A percentile compares a stretch with the other conserved stretches of the same genome.
phyloP scores from a whole-genome alignment of 2,329 filamentous ascomycete species.

The Aspergillus pseudonomiae region DNA sequence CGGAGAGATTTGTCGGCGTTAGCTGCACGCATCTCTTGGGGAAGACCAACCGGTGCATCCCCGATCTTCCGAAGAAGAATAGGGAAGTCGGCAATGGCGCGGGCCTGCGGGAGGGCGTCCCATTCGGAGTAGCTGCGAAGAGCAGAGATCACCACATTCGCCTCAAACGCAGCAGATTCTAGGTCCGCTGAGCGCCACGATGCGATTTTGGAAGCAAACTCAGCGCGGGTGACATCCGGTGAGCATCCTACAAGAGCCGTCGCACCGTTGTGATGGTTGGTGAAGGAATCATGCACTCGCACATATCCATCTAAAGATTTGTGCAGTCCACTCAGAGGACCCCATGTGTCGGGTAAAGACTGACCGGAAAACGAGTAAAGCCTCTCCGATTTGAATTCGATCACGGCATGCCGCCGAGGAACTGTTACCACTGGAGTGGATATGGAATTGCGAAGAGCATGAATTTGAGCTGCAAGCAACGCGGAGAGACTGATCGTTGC shows the following conservation, averaged over 20 bases:
- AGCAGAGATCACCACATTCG: conserved; percentile 52
- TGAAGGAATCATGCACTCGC: conserved; percentile 59
- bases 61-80: conserved; percentile 46
- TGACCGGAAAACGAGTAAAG: conserved; percentile 50
- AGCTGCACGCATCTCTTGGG: conserved; percentile 16
- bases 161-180: conserved; percentile 48
- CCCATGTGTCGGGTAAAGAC: conserved; percentile 39
- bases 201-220: conserved; percentile 43
- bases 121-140: conserved; percentile 56
- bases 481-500: conserved; percentile 55
- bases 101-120: conserved; percentile 54
- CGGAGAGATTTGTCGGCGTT: conserved; percentile 38
- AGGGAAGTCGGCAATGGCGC: conserved; percentile 50
- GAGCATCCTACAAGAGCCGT: conserved; percentile 49
- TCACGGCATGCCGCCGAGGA: conserved; percentile 48
- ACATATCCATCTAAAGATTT: conserved; percentile 56
- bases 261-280: conserved; percentile 52
- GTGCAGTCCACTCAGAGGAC: conserved; percentile 56
- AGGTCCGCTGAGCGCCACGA: conserved; percentile 52
- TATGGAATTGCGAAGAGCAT: conserved; percentile 36
- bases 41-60: conserved; percentile 13
- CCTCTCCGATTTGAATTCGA: conserved; percentile 59
- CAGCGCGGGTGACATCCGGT: conserved; percentile 35
- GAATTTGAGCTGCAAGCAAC: conserved; percentile 53
- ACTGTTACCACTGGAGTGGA: conserved; percentile 46